Evolutionary conservation across 2,329 filamentous ascomycete species (phyloP).

Genomic region (Xylariaceae sp.): DNA sequence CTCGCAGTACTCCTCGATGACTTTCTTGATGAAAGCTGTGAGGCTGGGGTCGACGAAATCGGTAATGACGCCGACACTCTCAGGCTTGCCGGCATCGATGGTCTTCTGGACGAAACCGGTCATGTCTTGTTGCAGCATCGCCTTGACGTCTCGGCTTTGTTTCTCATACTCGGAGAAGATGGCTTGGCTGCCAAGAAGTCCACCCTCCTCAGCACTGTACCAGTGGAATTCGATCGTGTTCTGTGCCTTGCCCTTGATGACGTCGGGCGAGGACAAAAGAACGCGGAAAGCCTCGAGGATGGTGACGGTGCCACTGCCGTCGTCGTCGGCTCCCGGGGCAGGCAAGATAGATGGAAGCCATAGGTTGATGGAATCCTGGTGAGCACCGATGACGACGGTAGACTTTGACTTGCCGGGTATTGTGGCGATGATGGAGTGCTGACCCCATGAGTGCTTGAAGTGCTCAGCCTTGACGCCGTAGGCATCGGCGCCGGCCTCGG

Average conservation of each 20-base stretch:
- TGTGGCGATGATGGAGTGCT: slow-evolving; percentile 85
- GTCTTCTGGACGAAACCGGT: slow-evolving; percentile 84
- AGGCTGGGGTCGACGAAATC: slow-evolving; percentile 82
- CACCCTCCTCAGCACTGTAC: slow-evolving; percentile 77
- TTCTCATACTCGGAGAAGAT: slow-evolving; percentile 81
- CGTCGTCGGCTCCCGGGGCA: slow-evolving; percentile 92
- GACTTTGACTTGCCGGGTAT: slow-evolving; percentile 82
- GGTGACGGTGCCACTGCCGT: slow-evolving; percentile 88
- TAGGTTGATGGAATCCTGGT: slow-evolving; percentile 94
- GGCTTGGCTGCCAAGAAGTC: slow-evolving; percentile 68
- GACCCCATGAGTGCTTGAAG: slow-evolving; percentile 82
- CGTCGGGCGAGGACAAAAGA: slow-evolving; percentile 67
- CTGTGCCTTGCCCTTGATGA: slow-evolving; percentile 65
- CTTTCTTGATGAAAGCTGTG: slow-evolving; percentile 85
- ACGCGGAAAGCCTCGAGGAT: slow-evolving; percentile 88
- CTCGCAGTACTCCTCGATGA: slow-evolving; percentile 82
- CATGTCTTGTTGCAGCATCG: slow-evolving; percentile 99
- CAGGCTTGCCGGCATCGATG: slow-evolving; percentile 73
- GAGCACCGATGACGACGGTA: slow-evolving; percentile 84
- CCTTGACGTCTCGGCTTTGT: slow-evolving; percentile 71
- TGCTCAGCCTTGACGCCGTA: slow-evolving; percentile 64
- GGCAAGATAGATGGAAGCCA: slow-evolving; percentile 79
- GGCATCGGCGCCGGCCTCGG: slow-evolving; percentile 64
- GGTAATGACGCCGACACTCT: slow-evolving; percentile 87
- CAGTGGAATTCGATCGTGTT: slow-evolving; percentile 96